phyloP scores from a whole-genome alignment of 345 rosid species.

The Camelina laxa region DNA sequence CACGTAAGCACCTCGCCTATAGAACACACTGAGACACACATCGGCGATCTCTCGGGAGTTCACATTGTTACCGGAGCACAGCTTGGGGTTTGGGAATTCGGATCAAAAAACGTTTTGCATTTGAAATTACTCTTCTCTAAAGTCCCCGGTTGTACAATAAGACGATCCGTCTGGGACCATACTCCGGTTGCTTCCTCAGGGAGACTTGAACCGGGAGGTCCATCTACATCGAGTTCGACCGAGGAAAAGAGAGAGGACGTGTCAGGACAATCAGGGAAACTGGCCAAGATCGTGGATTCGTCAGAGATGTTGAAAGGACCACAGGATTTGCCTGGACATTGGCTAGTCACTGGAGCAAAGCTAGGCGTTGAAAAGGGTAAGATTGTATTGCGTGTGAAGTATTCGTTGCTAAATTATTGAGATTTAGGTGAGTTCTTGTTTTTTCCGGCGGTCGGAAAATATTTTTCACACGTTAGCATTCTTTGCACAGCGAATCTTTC shows the following conservation, averaged over 20 bases:
- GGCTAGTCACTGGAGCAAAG: conserved; percentile 99
- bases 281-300: conserved; percentile 77
- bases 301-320: conserved; percentile 94
- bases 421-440: conserved; percentile 31
- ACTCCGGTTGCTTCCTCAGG: conserved; percentile 56
- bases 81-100: conserved; percentile 94
- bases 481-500: conserved; percentile 44
- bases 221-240: conserved; percentile 64
- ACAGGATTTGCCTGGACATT: conserved; percentile 93
- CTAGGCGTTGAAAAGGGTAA: conserved; percentile 94
- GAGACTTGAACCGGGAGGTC: conserved; percentile 49
- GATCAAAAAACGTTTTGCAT: conserved; percentile 85
- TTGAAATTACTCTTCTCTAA: conserved; percentile 93
- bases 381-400: conserved; percentile 88
- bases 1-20: conserved; percentile 98
- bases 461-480: conserved; percentile 31
- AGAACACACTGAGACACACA: conserved; percentile 79
- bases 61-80: conserved; percentile 97
- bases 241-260: conserved; percentile 70
- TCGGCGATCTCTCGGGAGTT: conserved; percentile 93
- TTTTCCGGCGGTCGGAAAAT: conserved; percentile 18
- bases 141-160: conserved; percentile 94
- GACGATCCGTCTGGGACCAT: conserved; percentile 98
- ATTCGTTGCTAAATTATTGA: conserved; percentile 90
- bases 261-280: conserved; percentile 60